Evolutionary conservation across 805 yeast genomes (phyloP), one percentile per base, ranked within the genome.

Genomic region (Saturnispora bothae): DNA sequence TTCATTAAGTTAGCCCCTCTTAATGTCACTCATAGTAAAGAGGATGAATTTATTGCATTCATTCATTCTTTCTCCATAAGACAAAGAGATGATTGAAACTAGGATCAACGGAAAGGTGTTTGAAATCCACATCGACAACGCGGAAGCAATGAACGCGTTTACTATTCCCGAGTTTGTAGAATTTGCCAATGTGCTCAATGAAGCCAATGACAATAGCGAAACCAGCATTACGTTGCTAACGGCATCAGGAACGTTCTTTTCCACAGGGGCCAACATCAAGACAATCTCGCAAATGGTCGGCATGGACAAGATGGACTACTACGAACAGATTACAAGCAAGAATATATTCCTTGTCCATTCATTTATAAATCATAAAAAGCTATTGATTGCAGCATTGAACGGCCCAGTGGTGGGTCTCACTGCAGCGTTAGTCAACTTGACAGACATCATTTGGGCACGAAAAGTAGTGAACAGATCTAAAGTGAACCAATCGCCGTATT

Each of bases 381-480:
- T 83, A 7, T 60, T 85, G 27, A 76, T 76, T 20, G 73, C 74
- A 31, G 88, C 85, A 3, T 64, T 85, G 41, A 85, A 85, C 53
- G 96, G 96, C 0, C 95, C 96, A 0, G 94, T 76, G 4, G 70
- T 85, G 42, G 96, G 96, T 0, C 66, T 85, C 42, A 64, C 77
- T 23, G 75, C 88, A 2, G 85, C 86, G 0, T 56, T 85, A 37
- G 77, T 83, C 10, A 71, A 79, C n/a, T 60, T 81, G 38, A 75
- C 82, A 57, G 96, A 85, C 58, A 65, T 85, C 42, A 66, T 85
- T 8, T 84, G 83, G 52, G 78, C 79, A 12, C 18, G 43, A 3
- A 27, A 22, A 15, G 36, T 31, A 4, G 15, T 16, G 6, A 21
- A 13, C 5, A 33, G 34, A 19, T 14, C 31, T 8, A 33, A 36